Evolutionary conservation across 2,329 filamentous ascomycete genomes (phyloP), one percentile per base, ranked within the genome.

Genomic region (Penicillium sp.): DNA sequence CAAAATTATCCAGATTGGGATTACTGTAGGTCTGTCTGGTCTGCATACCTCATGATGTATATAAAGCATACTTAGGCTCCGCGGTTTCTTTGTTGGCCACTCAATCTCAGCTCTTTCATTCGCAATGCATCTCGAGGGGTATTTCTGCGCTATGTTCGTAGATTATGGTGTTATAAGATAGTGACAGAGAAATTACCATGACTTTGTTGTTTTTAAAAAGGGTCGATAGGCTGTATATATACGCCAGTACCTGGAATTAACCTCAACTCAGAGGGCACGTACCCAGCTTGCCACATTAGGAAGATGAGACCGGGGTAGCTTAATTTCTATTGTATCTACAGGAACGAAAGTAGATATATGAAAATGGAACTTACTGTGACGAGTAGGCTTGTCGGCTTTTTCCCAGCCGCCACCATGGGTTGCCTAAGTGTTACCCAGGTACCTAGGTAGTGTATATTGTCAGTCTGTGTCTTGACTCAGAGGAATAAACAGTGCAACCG

Each of bases 61-160:
- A 47, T 21, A 23, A 46, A 3, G 10, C 29, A 33, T 33, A 33
- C 27, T 11, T 33, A 10, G 19, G n/a, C 19, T 47, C 3, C 2
- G 11, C 2, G 2, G 19, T 8, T 45, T 31, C 29, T 33, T 33
- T 25, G 2, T 13, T 4, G 8, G 23, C 23, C 23, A 1, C 15
- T 25, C 19, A 34, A 34, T 47, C 19, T 34, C 45, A 13, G 16
- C 31, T 34, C 29, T 11, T 4, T 8, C 19, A 23, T 33, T 11
- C 44, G 4, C 19, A 4, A 4, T 23, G 1, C 19, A 16, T 11
- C 4, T 34, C 15, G 1, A 11, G 7, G 27, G 10, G 2, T 10
- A 3, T n/a, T 16, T 25, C 4, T 2, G 19, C 6, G 6, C 11
- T 3, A 3, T 41, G 7, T 25, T 0, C 1, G 21, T 21, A 7